Base-by-base conservation (phyloP, 2,329 filamentous ascomycete genomes). In the Arthrobotrys musiformis region DNA sequence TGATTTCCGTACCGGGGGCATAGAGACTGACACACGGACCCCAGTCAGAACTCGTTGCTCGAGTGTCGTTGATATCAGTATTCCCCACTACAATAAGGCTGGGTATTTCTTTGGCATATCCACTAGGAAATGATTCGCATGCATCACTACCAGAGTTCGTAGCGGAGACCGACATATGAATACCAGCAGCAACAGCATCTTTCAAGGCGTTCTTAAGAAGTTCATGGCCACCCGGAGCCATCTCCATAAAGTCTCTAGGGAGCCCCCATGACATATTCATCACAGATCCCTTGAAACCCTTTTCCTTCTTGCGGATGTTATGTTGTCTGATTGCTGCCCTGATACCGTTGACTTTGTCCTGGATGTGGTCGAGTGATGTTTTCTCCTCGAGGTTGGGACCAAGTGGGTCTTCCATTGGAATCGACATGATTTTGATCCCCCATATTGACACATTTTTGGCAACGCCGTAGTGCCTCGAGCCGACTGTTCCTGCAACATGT, bases 261-360 rank as follows among this genome's bases (percentile, higher is more conserved):
- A 54, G 44, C 0, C 67, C 67, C 67, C 67, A 70, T 22, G 67
- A 70, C 42, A 70, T 24, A n/a, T 70, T 70, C 67, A 70, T 70
- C 22, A 70, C 67, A 2, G 67, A 62, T 0, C 67, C 67, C n/a
- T 44, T 37, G 56, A 70, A 70, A n/a, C 46, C 67, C 19, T 42
- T 33, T n/a, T 26, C 22, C 13, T 63, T 63, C 15, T 48, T 44
- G 50, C 33, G 67, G 22, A 44, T 11, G 11, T 70, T 63, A 37
- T 70, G 56, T 19, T 63, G 42, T 19, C 15, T 11, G 19, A 56
- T 52, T 6, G 30, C 54, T 0, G 54, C 44, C 28, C 44, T 56
- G 42, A 62, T 44, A 1, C 28, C 67, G 22, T 63, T 22, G 4
- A 56, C 17, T 15, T 22, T 24, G 13, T 46, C 52, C 17, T 56